These are phyloP conservation scores for Lipomyces oligophaga DNA, from an alignment of 805 yeast genomes.

Conservation along the genomic window DNA sequence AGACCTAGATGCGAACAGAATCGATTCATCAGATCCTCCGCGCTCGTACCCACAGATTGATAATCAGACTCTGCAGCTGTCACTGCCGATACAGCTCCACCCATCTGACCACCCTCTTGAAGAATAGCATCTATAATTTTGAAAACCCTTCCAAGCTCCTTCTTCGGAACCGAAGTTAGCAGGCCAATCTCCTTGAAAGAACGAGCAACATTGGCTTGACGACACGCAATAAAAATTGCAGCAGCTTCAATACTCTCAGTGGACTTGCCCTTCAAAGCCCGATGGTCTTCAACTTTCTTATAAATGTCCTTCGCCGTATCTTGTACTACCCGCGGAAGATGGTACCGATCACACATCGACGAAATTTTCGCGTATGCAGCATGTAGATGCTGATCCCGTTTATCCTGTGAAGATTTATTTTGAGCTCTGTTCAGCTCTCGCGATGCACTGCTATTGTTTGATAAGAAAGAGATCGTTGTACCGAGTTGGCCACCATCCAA, in stretches of 20 bases:
- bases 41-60: constrained; percentile 77
- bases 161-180: constrained; percentile 85
- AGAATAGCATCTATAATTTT: constrained; percentile 69
- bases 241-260: constrained; percentile 96
- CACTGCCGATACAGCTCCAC: constrained; percentile 33
- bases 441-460: constrained; percentile 81
- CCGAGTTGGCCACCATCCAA: constrained; percentile 88
- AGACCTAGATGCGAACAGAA: constrained; percentile 94
- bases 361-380: constrained; percentile 88
- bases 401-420: constrained; percentile 77
- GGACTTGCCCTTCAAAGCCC: constrained; percentile 80
- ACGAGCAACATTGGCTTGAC: constrained; percentile 90
- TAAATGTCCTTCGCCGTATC: constrained; percentile 97
- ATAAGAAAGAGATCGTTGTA: constrained; percentile 84
- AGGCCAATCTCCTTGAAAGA: constrained; percentile 96
- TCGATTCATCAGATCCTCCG: constrained; percentile 91
- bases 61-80: constrained; percentile 42
- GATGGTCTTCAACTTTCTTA: constrained; percentile 83
- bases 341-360: constrained; percentile 95
- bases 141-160: constrained; percentile 70
- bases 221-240: constrained; percentile 87
- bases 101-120: constrained; percentile 7
- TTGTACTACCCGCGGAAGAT: constrained; percentile 88
- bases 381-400: constrained; percentile 79
- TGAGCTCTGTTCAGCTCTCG: constrained; percentile 89